Percentiles rank a stretch among this genome's conserved stretches.
These are phyloP conservation scores for Agaricus blazei DNA, from an alignment of 768 basidiomycete species.

Conservation along the genomic window DNA sequence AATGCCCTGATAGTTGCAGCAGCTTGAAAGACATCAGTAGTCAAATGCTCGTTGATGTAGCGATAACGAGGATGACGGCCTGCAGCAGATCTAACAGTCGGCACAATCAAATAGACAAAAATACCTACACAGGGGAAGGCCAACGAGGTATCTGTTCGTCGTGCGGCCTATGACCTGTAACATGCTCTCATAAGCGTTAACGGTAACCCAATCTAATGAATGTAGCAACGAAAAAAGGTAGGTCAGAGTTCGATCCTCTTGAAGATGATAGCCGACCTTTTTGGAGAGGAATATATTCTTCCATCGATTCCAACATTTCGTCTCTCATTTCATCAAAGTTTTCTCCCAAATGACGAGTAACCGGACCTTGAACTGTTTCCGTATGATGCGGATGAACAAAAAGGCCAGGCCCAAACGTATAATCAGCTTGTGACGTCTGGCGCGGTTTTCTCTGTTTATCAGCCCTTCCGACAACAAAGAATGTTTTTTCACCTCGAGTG, in stretches of 20 bases:
- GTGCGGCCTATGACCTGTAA: conserved; percentile 33
- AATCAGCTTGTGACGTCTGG: conserved; percentile 30
- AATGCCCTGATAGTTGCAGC: not conserved
- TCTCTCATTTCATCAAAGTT: conserved; percentile 36
- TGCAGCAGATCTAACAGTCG: not conserved
- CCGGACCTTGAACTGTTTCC: conserved; percentile 22
- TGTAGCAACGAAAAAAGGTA: too few species aligned
- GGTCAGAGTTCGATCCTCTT: not conserved
- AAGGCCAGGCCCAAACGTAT: conserved; percentile 31
- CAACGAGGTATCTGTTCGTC: conserved; percentile 44
- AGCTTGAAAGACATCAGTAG: not conserved
- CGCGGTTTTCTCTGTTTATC: not conserved
- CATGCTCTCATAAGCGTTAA: conserved; percentile 20
- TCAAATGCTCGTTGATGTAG: not conserved
- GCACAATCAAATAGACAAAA: not conserved
- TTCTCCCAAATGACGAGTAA: conserved; percentile 33
- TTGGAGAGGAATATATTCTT: conserved; percentile 28
- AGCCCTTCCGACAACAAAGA: too few species aligned
- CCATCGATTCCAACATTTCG: conserved; percentile 38
- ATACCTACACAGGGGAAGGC: conserved; percentile 39
- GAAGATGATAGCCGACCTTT: conserved; percentile 17
- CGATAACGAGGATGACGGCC: conserved; percentile 19
- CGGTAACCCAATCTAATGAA: conserved; percentile 33
- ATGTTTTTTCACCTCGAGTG: conserved; percentile 25
- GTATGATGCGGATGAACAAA: conserved; percentile 25